Conservation (phyloP, 2,329 filamentous ascomycete genomes). For the Nemania sp. region DNA sequence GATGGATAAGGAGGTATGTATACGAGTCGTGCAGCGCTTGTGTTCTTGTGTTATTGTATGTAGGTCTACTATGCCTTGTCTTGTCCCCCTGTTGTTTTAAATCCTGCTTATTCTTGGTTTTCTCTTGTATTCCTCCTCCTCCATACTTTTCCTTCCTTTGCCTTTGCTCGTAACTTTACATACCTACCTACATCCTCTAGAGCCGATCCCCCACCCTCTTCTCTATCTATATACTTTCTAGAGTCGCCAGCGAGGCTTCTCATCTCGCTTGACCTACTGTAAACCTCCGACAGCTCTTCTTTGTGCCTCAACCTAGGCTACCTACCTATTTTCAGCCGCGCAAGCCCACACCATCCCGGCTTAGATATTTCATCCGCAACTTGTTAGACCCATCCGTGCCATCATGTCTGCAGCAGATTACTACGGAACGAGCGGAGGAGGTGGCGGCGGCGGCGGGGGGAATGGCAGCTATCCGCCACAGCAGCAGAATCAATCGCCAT, state of each 20-base stretch:
- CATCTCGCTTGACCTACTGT: not conserved
- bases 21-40: not conserved
- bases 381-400: not conserved
- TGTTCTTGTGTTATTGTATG: not conserved
- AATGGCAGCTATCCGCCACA: constrained; percentile 31
- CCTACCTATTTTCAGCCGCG: not conserved
- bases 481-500: constrained; percentile 38
- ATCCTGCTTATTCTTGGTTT: not conserved
- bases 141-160: not conserved
- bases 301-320: not conserved
- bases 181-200: not conserved
- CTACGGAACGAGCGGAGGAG: constrained; percentile 44
- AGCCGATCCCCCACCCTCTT: not conserved
- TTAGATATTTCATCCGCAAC: not conserved
- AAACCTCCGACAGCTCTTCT: not conserved
- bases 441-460: constrained; percentile 37
- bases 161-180: not conserved
- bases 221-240: no score
- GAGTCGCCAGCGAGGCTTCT: no score
- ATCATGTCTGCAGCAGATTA: constrained; percentile 47
- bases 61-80: not conserved
- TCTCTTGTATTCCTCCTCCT: not conserved
- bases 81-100: not conserved
- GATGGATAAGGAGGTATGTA: not conserved
- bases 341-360: not conserved